phyloP scores from a whole-genome alignment of 768 basidiomycete genomes.

The Macrolepiota dolichaula region DNA sequence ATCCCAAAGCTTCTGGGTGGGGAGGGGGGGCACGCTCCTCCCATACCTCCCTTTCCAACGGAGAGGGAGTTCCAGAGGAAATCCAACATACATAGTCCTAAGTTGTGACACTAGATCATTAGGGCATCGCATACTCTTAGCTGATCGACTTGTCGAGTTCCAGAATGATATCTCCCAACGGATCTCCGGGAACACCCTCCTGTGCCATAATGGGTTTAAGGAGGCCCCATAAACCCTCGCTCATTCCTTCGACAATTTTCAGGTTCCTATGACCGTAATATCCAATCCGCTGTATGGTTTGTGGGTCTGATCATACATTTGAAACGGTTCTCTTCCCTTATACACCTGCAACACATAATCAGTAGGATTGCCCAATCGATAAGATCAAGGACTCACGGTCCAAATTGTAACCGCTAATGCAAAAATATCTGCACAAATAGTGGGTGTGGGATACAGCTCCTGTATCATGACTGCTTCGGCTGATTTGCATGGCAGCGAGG shows the following conservation, averaged over 20 bases:
- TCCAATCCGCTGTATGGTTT: background rate
- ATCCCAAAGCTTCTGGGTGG: no score
- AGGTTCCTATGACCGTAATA: background rate
- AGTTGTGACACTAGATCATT: background rate
- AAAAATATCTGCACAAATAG: background rate
- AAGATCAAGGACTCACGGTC: background rate
- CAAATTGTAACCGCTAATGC: conserved; percentile 1
- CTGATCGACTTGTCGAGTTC: background rate
- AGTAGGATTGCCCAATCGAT: no score
- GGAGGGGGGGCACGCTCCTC: no score
- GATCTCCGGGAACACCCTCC: background rate
- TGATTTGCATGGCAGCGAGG: background rate
- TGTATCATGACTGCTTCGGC: background rate
- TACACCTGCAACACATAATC: background rate
- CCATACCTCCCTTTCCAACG: no score
- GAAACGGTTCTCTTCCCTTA: background rate
- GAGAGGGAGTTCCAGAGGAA: no score
- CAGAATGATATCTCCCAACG: background rate
- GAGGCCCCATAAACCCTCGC: background rate
- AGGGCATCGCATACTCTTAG: background rate
- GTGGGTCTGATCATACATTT: background rate
- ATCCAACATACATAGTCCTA: background rate
- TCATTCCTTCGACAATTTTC: background rate
- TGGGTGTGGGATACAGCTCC: background rate
- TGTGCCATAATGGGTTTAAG: background rate